A percentile compares a stretch with the other conserved stretches of the same genome.
Conservation (phyloP, 2,329 filamentous ascomycete species). For the Karstenula rhodostoma region DNA sequence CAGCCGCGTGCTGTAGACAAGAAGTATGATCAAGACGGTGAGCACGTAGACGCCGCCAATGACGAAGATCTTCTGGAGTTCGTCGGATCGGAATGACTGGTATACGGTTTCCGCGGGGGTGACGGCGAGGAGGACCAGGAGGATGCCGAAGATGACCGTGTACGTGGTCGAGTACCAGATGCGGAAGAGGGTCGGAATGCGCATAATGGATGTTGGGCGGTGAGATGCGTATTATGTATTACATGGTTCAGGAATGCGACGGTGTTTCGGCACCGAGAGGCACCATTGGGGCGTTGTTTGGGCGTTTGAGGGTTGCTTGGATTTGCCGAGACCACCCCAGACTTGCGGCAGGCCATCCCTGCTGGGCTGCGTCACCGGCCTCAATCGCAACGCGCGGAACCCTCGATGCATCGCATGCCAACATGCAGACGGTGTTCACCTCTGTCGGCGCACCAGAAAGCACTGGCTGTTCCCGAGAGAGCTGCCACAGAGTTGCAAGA, state of each 20-base stretch:
- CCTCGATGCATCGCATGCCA: neutral
- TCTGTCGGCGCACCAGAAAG: too few relatives aligned
- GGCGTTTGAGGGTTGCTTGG: neutral
- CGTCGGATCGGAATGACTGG: slow-evolving; percentile 72
- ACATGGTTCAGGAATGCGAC: slow-evolving; percentile 15
- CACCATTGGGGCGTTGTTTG: slow-evolving; percentile 11
- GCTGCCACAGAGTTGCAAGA: too few relatives aligned
- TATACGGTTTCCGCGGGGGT: slow-evolving; percentile 81
- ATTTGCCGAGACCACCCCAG: slow-evolving; percentile 7
- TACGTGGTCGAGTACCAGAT: slow-evolving; percentile 85
- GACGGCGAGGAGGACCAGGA: slow-evolving; percentile 76
- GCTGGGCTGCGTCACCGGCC: slow-evolving; percentile 6
- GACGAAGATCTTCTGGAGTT: slow-evolving; percentile 83
- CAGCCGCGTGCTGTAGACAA: slow-evolving; percentile 84
- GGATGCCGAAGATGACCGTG: slow-evolving; percentile 75
- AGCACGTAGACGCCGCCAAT: slow-evolving; percentile 78
- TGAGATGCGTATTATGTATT: slow-evolving; percentile 14
- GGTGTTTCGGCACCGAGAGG: neutral
- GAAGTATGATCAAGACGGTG: slow-evolving; percentile 72
- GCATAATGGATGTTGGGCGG: slow-evolving; percentile 39
- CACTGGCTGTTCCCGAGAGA: too few relatives aligned
- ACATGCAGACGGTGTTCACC: neutral
- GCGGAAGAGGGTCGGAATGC: slow-evolving; percentile 68
- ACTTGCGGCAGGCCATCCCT: neutral
- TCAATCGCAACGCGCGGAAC: neutral